Conservation (phyloP, 2,329 filamentous ascomycete genomes). For the Monilinia vaccinii-corymbosi region DNA sequence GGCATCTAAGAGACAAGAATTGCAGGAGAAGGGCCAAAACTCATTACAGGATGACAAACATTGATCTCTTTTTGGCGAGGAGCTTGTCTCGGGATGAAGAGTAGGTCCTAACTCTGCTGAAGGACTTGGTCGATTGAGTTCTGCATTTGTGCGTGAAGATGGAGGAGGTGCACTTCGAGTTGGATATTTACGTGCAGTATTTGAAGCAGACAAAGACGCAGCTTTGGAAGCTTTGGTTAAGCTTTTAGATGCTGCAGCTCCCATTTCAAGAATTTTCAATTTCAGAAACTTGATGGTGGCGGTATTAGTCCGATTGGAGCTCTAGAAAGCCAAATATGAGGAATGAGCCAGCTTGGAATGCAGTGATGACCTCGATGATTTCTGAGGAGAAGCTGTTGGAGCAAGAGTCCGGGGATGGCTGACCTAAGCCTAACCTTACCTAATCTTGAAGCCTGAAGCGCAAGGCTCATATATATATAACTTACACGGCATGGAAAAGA, state of each 20-base stretch:
- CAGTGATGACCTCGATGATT: too few relatives aligned
- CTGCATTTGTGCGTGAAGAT: slow-evolving; percentile 9
- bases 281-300: neutral
- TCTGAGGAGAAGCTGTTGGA: too few relatives aligned
- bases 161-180: slow-evolving; percentile 19
- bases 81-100: slow-evolving; percentile 12
- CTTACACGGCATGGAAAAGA: neutral
- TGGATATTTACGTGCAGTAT: slow-evolving; percentile 26
- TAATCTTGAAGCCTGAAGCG: neutral
- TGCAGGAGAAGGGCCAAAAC: neutral
- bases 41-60: neutral
- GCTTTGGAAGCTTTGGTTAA: slow-evolving; percentile 16
- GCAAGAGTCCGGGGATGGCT: neutral
- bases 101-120: slow-evolving; percentile 8
- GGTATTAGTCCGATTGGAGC: neutral
- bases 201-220: slow-evolving; percentile 13
- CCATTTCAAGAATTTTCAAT: slow-evolving; percentile 17
- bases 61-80: slow-evolving; percentile 9
- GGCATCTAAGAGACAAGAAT: neutral
- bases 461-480: neutral
- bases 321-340: neutral
- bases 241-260: slow-evolving; percentile 23
- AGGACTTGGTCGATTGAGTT: slow-evolving; percentile 4
- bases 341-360: too few relatives aligned
- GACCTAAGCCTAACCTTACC: neutral